phyloP scores from a whole-genome alignment of 208 protist genomes.

The Trypanosoma grayi region DNA sequence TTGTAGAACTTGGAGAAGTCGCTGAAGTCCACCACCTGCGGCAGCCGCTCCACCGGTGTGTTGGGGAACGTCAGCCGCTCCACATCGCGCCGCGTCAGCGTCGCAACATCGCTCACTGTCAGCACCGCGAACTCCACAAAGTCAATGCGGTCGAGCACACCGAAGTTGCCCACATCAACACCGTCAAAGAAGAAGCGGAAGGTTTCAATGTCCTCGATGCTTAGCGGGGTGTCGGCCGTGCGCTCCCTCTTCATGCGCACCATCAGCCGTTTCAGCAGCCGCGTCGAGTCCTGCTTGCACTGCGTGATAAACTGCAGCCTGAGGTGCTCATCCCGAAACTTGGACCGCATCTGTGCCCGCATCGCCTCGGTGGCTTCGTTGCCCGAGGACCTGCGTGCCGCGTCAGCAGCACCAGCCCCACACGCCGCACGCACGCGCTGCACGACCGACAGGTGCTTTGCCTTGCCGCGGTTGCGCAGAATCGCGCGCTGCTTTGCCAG shows the following conservation, averaged over 20 bases:
- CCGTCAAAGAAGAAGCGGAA: constrained; percentile 70
- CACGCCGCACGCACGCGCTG: constrained; percentile 37
- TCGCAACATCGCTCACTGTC: constrained; percentile 35
- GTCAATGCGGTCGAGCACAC: constrained; percentile 52
- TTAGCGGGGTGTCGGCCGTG: constrained; percentile 57
- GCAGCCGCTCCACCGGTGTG: constrained; percentile 12
- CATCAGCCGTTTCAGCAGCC: constrained; percentile 52
- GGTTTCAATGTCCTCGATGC: constrained; percentile 58
- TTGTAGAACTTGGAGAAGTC: constrained; percentile 73
- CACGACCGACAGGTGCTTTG: constrained; percentile 8
- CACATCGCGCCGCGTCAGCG: constrained; percentile 35
- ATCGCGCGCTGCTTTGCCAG: constrained; percentile 40
- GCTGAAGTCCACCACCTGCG: constrained; percentile 62
- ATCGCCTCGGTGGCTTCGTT: background rate
- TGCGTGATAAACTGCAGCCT: constrained; percentile 47
- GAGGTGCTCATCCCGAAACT: constrained; percentile 37
- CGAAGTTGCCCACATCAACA: constrained; percentile 52
- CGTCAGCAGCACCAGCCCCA: constrained; percentile 3
- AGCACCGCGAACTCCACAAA: constrained; percentile 53
- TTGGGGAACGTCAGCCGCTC: constrained; percentile 40
- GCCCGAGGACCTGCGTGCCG: background rate
- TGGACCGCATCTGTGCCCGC: constrained; percentile 17
- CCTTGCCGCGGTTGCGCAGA: constrained; percentile 4
- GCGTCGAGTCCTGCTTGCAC: constrained; percentile 40
- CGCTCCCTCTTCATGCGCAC: constrained; percentile 47